Conservation (phyloP, 345 rosid species). For the Leavenworthia alabamica region DNA sequence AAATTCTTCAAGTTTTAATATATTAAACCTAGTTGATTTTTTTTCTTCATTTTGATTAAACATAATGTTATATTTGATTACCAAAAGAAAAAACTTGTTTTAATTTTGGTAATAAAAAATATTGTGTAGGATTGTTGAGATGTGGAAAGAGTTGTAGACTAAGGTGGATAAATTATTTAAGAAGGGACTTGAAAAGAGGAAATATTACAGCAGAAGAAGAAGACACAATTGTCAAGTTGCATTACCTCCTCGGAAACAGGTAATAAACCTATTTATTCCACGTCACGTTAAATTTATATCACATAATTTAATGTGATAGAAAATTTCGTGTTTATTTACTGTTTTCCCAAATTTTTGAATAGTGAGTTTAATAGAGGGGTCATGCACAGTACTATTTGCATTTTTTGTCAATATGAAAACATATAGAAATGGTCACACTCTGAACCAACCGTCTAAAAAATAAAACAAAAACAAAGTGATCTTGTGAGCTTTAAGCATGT, state of each 20-base stretch:
- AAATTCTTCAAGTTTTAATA: no score
- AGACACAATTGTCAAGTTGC: constrained; percentile 67
- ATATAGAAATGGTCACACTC: not conserved
- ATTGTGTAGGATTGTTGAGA: constrained; percentile 55
- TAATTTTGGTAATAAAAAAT: not conserved
- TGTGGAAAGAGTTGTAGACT: constrained; percentile 94
- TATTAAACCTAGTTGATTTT: no score
- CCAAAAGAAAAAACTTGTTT: no score
- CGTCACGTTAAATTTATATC: not conserved
- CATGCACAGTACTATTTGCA: constrained; percentile 9
- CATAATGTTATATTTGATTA: no score
- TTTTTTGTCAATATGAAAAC: not conserved
- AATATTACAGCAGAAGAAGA: constrained; percentile 74
- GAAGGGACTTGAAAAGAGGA: constrained; percentile 76
- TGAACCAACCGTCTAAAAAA: not conserved
- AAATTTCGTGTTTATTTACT: not conserved
- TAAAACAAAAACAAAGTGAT: not conserved
- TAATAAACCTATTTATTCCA: constrained; percentile 15
- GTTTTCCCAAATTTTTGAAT: not conserved
- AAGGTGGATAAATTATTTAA: constrained; percentile 90
- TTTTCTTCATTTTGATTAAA: no score
- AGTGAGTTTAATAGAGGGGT: constrained; percentile 1
- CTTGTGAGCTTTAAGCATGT: no score
- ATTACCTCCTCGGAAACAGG: constrained; percentile 68
- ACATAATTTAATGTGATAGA: not conserved